Percentiles rank a stretch among this genome's conserved stretches.
phyloP scores from a whole-genome alignment of 2,329 filamentous ascomycete genomes.

The Talaromyces sp. region DNA sequence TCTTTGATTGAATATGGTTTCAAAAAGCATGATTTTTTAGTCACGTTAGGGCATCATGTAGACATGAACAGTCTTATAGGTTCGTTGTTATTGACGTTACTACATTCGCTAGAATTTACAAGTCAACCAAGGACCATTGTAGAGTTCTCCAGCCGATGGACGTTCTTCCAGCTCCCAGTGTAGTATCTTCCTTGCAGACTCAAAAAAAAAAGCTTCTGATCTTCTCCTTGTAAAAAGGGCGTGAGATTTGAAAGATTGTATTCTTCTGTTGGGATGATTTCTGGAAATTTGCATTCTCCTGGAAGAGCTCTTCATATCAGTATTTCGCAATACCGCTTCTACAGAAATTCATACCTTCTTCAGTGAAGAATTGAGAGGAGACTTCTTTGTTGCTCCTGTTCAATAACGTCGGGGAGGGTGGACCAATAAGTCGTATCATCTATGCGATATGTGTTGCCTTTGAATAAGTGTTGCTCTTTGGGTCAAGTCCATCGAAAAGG shows the following conservation, averaged over 20 bases:
- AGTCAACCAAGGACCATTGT: not conserved
- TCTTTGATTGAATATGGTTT: slow-evolving; percentile 10
- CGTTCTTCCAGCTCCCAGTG: not conserved
- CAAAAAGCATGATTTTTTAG: not conserved
- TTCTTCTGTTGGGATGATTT: not conserved
- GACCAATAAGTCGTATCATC: too few species aligned
- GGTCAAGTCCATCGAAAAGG: too few species aligned
- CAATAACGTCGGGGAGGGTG: too few species aligned
- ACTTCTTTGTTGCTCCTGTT: too few species aligned
- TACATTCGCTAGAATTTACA: not conserved
- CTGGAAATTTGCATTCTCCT: not conserved
- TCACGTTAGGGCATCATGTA: not conserved
- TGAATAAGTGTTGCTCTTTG: too few species aligned
- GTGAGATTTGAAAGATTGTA: too few species aligned
- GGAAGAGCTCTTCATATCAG: not conserved
- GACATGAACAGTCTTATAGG: not conserved
- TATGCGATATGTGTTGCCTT: too few species aligned
- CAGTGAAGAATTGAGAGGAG: too few species aligned
- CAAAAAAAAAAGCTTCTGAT: not conserved
- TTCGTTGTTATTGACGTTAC: not conserved
- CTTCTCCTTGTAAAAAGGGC: not conserved
- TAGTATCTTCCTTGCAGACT: not conserved
- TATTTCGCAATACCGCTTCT: too few species aligned
- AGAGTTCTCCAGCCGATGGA: not conserved
- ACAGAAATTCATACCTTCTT: too few species aligned